phyloP scores from a whole-genome alignment of 1,284 basidiomycete genomes.

The Abortiporus biennis region DNA sequence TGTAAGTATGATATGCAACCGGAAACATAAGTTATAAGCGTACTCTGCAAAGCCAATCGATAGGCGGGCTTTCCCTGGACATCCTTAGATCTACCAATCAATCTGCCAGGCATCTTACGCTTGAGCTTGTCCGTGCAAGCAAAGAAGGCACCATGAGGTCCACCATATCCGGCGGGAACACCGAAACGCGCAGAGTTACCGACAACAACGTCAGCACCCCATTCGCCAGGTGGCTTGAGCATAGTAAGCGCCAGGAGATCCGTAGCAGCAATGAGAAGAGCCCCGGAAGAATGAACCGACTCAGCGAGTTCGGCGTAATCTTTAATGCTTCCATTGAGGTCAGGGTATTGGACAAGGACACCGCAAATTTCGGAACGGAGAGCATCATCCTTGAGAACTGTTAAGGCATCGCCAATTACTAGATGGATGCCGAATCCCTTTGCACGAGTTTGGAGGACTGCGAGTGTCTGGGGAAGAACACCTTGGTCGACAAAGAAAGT shows the following conservation, averaged over 20 bases:
- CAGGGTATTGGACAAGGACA: conserved; percentile 88
- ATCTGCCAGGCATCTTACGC: conserved; percentile 94
- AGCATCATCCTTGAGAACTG: conserved; percentile 47
- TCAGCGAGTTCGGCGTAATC: conserved; percentile 72
- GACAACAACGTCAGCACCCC: conserved; percentile 95
- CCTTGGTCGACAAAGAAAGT: conserved; percentile 82
- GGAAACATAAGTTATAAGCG: conserved; percentile 22
- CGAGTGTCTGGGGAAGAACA: conserved; percentile 82
- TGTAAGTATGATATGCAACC: conserved; percentile 8
- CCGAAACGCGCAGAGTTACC: conserved; percentile 97
- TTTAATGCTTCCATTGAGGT: conserved; percentile 82
- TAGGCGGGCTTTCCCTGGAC: conserved; percentile 83
- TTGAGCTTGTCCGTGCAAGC: conserved; percentile 90
- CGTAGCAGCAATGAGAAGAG: conserved; percentile 81
- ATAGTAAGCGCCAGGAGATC: conserved; percentile 92
- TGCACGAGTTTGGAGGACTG: conserved; percentile 83
- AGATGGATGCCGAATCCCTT: conserved; percentile 87
- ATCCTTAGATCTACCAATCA: conserved; percentile 91
- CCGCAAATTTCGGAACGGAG: conserved; percentile 73
- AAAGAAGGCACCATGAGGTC: conserved; percentile 95
- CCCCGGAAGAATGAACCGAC: conserved; percentile 71
- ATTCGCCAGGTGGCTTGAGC: conserved; percentile 95
- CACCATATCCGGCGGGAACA: conserved; percentile 87
- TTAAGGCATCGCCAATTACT: conserved; percentile 55
- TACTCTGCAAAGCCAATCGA: conserved; percentile 90